Percentiles rank a stretch among this genome's conserved stretches.
These are phyloP conservation scores for Rhodotorula sp. DNA, from an alignment of 1,284 basidiomycete species.

Conservation along the genomic window DNA sequence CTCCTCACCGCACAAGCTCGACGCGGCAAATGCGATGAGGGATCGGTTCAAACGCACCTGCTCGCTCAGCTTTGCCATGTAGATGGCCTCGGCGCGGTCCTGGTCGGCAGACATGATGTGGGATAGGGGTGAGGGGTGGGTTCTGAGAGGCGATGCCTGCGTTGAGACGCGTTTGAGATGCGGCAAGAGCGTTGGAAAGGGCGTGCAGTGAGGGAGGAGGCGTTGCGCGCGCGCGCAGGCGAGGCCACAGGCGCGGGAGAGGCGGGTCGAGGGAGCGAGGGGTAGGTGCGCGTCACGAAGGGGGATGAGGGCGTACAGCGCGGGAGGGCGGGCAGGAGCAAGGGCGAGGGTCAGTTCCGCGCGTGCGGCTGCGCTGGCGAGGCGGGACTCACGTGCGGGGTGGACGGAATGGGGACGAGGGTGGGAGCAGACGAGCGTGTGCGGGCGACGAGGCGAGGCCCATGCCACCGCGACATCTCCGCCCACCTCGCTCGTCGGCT, in stretches of 20 bases:
- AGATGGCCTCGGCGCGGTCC: slow-evolving; percentile 72
- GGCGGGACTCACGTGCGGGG: not conserved
- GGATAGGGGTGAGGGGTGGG: not conserved
- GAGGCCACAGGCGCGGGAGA: not conserved
- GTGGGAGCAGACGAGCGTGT: not conserved
- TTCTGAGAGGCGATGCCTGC: not conserved
- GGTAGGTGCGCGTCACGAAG: slow-evolving; percentile 2
- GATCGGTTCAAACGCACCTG: slow-evolving; percentile 56
- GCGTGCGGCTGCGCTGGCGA: fast-evolving
- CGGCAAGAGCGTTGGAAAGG: not conserved
- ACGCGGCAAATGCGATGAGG: not conserved
- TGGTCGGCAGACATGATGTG: slow-evolving; percentile 32
- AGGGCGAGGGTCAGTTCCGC: not conserved
- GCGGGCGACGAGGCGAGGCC: too few species aligned
- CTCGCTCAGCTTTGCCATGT: slow-evolving; percentile 99
- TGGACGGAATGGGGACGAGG: not conserved
- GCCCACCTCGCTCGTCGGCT: too few species aligned
- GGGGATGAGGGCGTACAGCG: not conserved
- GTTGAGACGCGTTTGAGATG: too few species aligned
- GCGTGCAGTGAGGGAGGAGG: not conserved
- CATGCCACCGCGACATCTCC: too few species aligned
- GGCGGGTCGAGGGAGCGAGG: not conserved
- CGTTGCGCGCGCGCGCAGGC: not conserved
- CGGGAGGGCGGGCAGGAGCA: not conserved
- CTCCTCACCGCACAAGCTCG: not conserved